Base-by-base conservation (phyloP, 2,329 filamentous ascomycete genomes). In the Calonectria crousiana region DNA sequence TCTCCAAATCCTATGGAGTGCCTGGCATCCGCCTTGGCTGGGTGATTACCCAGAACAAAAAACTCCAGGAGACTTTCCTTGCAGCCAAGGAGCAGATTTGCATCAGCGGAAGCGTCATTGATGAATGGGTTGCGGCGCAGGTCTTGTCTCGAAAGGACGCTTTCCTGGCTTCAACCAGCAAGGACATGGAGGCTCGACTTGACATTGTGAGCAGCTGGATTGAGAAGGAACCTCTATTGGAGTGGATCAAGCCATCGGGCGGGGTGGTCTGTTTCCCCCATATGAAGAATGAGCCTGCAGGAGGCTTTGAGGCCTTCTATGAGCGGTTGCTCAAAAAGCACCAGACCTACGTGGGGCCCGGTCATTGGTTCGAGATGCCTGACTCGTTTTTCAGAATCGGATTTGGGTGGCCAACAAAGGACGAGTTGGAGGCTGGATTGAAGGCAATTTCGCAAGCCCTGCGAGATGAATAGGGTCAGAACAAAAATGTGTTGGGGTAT, bases 1-100 rank as follows among this genome's bases (percentile, higher is more conserved):
- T 80, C 41, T 80, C 79, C 41, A 80, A 80, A 41, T 74, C 76
- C 0, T 80, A 72, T 26, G 79, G 78, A 2, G 71, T 79, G 49
- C 77, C 78, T 5, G 78, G 79, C 3, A 72, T 80, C 23, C 77
- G 79, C 4, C 34, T 79, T 9, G 79, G 79, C 2, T 80, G 79
- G 78, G 32, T 80, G 6, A 69, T 73, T 11, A 75, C 71, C 20
- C 64, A 47, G 5, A 68, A 78, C 52, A 68, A 74, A 36, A n/a
- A 28, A 2, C 75, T 80, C 4, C 74, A 76, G 52, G 73, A 80
- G 41, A 75, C 67, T 2, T 79, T 80, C 41, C 53, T 80, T 0
- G 79, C 78, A 0, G 79, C 78, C 18, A 80, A 80, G 49, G 77
- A 80, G 69, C 76, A 78, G 51, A 80, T 80, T 66, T 78, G 75